These are phyloP conservation scores for Dothistroma pini DNA, from an alignment of 2,329 filamentous ascomycete genomes.

Conservation along the genomic window DNA sequence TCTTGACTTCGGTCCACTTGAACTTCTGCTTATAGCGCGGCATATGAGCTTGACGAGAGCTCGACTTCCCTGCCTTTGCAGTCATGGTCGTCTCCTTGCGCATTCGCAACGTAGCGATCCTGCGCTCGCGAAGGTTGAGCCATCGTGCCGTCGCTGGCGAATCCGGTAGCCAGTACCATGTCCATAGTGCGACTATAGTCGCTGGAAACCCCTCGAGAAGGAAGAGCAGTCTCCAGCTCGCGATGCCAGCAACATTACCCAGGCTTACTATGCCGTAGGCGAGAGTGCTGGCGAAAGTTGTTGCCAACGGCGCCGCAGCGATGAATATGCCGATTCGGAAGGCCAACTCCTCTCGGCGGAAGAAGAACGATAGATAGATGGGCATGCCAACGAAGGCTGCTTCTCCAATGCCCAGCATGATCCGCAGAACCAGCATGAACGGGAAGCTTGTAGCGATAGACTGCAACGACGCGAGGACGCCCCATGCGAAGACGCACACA, in stretches of 20 bases:
- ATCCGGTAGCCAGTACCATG: slow-evolving; percentile 75
- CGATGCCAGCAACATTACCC: slow-evolving; percentile 61
- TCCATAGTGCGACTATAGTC: slow-evolving; percentile 67
- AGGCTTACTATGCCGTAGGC: slow-evolving; percentile 74
- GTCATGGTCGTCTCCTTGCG: slow-evolving; percentile 41
- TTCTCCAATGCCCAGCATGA: slow-evolving; percentile 54
- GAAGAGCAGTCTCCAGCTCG: slow-evolving; percentile 82
- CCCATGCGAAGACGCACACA: slow-evolving; percentile 71
- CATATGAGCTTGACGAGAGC: background rate
- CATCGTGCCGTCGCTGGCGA: slow-evolving; percentile 52
- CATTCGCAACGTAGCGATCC: slow-evolving; percentile 68
- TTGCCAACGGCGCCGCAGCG: slow-evolving; percentile 63
- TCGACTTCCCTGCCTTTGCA: slow-evolving; percentile 7
- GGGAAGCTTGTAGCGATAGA: slow-evolving; percentile 44
- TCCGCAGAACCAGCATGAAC: slow-evolving; percentile 60
- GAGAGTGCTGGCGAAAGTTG: slow-evolving; percentile 69
- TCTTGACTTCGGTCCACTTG: slow-evolving; percentile 54
- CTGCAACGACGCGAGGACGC: slow-evolving; percentile 72
- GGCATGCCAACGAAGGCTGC: slow-evolving; percentile 63
- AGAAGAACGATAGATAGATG: slow-evolving; percentile 63
- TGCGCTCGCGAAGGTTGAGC: slow-evolving; percentile 46
- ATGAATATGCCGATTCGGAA: slow-evolving; percentile 84
- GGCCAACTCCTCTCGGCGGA: slow-evolving; percentile 67
- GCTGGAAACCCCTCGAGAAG: slow-evolving; percentile 82
- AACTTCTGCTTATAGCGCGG: slow-evolving; percentile 28